A percentile compares a stretch with the other conserved stretches of the same genome.
These are phyloP conservation scores for Senecio squalidus DNA, from an alignment of 140 eudicot species.

Conservation along the genomic window DNA sequence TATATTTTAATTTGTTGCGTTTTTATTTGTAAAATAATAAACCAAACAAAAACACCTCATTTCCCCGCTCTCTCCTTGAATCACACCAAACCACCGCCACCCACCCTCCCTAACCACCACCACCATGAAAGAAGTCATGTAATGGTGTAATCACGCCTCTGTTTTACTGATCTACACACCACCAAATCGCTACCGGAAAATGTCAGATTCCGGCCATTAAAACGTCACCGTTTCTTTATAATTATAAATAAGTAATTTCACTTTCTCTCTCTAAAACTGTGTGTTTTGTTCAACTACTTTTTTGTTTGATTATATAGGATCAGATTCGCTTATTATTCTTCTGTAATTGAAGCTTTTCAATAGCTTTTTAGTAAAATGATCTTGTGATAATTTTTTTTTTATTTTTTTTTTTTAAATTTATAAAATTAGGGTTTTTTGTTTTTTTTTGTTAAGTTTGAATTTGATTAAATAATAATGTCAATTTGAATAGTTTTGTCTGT, in stretches of 20 bases:
- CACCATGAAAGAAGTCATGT: no score
- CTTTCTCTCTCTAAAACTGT: conserved; percentile 15
- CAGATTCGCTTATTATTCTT: conserved; percentile 32
- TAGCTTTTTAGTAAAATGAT: conserved; percentile 17
- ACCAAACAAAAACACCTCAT: no score
- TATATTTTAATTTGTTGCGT: no score
- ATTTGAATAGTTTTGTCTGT: conserved; percentile 12
- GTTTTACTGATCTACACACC: conserved; percentile 9
- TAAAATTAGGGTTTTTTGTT: conserved; percentile 13
- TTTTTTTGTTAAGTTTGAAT: background rate
- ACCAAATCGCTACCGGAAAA: conserved; percentile 27
- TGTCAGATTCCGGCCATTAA: conserved; percentile 32
- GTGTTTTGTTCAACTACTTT: background rate
- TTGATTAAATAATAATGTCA: conserved; percentile 8
- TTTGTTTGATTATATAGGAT: conserved; percentile 17
- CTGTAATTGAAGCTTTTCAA: conserved; percentile 26
- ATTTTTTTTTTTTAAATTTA: background rate
- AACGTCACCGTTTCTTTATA: background rate
- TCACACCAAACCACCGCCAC: no score
- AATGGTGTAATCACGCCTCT: conserved; percentile 1
- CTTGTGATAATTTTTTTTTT: conserved; percentile 4
- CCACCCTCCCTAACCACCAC: no score
- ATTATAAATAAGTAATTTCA: conserved; percentile 13
- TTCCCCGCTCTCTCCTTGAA: no score
- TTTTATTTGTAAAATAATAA: no score